Conservation (phyloP, 257 asterid species). For the Solanum ahanhuiri region DNA sequence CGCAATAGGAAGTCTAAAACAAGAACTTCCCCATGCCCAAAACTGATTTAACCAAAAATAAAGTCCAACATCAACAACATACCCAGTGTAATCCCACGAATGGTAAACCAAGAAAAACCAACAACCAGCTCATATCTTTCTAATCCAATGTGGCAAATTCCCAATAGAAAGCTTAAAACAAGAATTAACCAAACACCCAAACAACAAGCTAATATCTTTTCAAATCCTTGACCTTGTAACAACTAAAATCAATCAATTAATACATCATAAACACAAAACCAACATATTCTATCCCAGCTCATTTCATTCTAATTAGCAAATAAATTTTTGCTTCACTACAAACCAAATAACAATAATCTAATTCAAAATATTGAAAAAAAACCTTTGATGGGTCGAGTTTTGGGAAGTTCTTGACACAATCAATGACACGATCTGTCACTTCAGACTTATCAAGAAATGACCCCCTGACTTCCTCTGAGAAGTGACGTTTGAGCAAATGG, state of each 20-base stretch:
- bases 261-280: not conserved
- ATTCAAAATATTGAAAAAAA: not conserved
- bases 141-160: not conserved
- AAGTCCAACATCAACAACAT: not conserved
- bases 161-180: not conserved
- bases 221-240: not conserved
- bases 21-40: not conserved
- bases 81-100: not conserved
- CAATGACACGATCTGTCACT: constrained; percentile 73
- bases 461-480: constrained; percentile 59
- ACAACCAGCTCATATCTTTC: not conserved
- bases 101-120: not conserved
- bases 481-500: constrained; percentile 41
- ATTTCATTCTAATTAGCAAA: not conserved
- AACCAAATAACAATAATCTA: not conserved
- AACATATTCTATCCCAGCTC: not conserved
- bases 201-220: not conserved
- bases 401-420: constrained; percentile 59
- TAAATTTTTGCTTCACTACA: not conserved
- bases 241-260: not conserved
- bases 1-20: not conserved
- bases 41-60: not conserved
- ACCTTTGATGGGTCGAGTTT: constrained; percentile 83
- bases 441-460: constrained; percentile 78
- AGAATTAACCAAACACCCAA: not conserved